Percentiles rank a stretch among this genome's conserved stretches.
phyloP scores from a whole-genome alignment of 345 rosid species.

The Gossypium bickii region DNA sequence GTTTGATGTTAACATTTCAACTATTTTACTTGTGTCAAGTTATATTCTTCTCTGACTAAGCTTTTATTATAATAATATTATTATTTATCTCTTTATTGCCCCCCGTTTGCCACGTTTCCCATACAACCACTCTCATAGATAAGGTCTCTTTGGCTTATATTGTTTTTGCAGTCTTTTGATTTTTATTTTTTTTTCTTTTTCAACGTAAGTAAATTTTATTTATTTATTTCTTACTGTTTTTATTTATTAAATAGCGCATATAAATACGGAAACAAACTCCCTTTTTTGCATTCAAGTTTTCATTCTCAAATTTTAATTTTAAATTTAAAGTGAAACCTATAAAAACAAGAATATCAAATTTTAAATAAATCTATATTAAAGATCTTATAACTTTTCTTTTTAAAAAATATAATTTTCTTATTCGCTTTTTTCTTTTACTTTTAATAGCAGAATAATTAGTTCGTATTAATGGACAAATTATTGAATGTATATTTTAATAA shows the following conservation, averaged over 20 bases:
- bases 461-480: too few relatives aligned
- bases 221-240: too few relatives aligned
- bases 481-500: too few relatives aligned
- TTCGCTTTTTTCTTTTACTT: too few relatives aligned
- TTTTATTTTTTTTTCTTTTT: not conserved
- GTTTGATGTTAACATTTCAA: slow-evolving; percentile 8
- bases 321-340: not conserved
- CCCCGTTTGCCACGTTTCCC: slow-evolving; percentile 30
- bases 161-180: not conserved
- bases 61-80: not conserved
- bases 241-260: too few relatives aligned
- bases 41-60: slow-evolving; percentile 1
- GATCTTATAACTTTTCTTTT: not conserved
- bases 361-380: not conserved
- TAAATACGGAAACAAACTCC: too few relatives aligned
- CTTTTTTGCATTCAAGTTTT: too few relatives aligned
- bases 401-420: too few relatives aligned
- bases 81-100: not conserved
- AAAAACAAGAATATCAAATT: not conserved
- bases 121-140: slow-evolving; percentile 13
- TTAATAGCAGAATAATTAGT: too few relatives aligned
- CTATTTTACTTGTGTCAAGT: slow-evolving; percentile 12
- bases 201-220: not conserved
- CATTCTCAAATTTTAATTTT: not conserved
- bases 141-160: slow-evolving; percentile 38